These are phyloP conservation scores for Hydrangea macrophylla DNA, from an alignment of 148 eudicot species.

Conservation along the genomic window DNA sequence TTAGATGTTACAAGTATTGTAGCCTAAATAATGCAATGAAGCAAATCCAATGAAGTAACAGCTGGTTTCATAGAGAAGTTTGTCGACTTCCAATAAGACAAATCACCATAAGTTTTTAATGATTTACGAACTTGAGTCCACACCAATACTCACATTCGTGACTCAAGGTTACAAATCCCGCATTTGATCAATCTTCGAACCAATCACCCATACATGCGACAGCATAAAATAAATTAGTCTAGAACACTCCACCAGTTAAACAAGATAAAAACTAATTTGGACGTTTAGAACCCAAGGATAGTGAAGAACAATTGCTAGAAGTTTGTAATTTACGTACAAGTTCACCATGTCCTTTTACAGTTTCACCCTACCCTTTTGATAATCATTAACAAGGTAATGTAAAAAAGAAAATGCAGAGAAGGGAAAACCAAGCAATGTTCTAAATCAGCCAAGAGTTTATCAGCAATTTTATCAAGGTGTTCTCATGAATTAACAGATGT, in stretches of 20 bases:
- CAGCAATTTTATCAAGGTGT: neutral
- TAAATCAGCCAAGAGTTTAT: neutral
- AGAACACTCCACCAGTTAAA: neutral
- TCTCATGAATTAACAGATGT: neutral
- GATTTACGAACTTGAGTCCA: neutral
- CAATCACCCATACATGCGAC: neutral
- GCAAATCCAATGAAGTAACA: neutral
- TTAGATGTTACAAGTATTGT: neutral
- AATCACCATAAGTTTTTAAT: neutral
- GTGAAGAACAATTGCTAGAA: slow-evolving; percentile 2
- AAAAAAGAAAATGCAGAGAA: neutral
- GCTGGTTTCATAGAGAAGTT: neutral
- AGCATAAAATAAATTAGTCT: neutral
- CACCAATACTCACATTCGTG: neutral
- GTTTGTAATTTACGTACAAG: neutral
- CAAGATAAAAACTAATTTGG: neutral
- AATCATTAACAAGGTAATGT: neutral
- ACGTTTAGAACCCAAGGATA: neutral
- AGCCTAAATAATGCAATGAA: neutral
- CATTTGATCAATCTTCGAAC: neutral
- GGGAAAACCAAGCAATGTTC: neutral
- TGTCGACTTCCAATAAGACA: neutral
- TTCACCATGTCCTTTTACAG: neutral
- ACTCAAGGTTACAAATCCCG: neutral
- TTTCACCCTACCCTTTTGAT: neutral